These are phyloP conservation scores for Acanthamoeba royreba DNA, from an alignment of 208 protist species.

Conservation along the genomic window DNA sequence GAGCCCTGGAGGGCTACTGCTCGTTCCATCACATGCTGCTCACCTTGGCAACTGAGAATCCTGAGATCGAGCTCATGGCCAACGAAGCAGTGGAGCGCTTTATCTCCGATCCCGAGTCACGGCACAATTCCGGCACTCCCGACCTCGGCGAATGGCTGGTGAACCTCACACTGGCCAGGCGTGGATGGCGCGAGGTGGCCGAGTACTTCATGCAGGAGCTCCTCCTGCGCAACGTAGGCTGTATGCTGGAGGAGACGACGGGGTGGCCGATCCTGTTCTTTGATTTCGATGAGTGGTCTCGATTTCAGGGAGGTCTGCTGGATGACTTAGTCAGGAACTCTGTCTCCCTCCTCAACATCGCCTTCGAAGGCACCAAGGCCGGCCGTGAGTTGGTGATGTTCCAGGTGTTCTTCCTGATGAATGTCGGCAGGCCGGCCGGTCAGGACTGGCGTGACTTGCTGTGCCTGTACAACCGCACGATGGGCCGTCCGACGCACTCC, in stretches of 20 bases:
- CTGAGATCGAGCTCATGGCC: background rate
- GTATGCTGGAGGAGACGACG: background rate
- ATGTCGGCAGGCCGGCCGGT: background rate
- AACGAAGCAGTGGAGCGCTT: background rate
- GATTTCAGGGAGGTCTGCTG: background rate
- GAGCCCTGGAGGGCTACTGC: conserved; percentile 29
- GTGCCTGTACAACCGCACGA: no score
- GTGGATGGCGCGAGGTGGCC: background rate
- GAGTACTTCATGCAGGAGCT: background rate
- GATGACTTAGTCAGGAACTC: background rate
- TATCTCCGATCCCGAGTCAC: background rate
- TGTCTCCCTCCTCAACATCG: background rate
- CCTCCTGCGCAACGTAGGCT: background rate
- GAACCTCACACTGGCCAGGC: background rate
- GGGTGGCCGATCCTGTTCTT: no score
- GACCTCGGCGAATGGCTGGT: conserved; percentile 36
- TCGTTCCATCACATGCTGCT: conserved; percentile 43
- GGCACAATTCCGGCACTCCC: background rate
- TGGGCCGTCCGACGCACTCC: no score
- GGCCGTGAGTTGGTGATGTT: background rate
- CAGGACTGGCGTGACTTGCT: no score
- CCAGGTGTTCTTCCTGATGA: conserved; percentile 37
- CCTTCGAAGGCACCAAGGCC: background rate
- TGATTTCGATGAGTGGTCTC: no score
- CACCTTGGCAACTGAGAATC: background rate